Base-by-base conservation (phyloP, 768 basidiomycete genomes). In the Trametes cingulata region DNA sequence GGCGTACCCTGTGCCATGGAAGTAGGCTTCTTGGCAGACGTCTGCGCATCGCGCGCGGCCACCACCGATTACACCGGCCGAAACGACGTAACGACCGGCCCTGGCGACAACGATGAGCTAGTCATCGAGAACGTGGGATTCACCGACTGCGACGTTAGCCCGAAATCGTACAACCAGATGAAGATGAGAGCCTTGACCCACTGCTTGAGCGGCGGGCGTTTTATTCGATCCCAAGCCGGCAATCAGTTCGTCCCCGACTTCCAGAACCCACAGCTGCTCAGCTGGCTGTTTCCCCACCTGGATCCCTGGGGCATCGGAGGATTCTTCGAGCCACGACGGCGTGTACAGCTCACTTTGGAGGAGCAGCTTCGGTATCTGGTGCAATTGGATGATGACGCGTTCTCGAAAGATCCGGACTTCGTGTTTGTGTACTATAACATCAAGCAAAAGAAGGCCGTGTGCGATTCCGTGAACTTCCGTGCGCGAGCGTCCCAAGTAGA, bases 381-480 rank as follows among this genome's bases (percentile, higher is more conserved):
- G 10, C 20, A n/a, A 19, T 15, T 48, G 14, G n/a, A 50, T 19
- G 51, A 59, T 25, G 45, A 49, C 5, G 57, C 45, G 9, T 63
- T 63, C 45, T 15, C 19, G 41, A 27, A 20, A 33, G 62, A 52
- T 47, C 37, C 61, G 0, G 56, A 61, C 13, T 67, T 67, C 33
- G 66, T 55, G 0, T 67, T 63, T 27, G 63, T 67, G 9, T 67
- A 52, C 33, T 65, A 56, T 25, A 67, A 45, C 24, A 65, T 68
- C 12, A 8, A 52, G 3, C 65, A 63, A 15, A 68, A 68, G 47
- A 50, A 51, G 25, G 14, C 47, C 0, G 65, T 66, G 1, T 64
- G 25, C 17, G 27, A 27, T 1, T 51, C 54, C 4, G 52, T 50
- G 0, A 14, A n/a, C 0, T 66, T 63, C 27, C 2, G 36, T 1